Percentiles rank a stretch among this genome's conserved stretches.
Conservation (phyloP, 176 grass and related monocot species). For the Hordeum marinum region DNA sequence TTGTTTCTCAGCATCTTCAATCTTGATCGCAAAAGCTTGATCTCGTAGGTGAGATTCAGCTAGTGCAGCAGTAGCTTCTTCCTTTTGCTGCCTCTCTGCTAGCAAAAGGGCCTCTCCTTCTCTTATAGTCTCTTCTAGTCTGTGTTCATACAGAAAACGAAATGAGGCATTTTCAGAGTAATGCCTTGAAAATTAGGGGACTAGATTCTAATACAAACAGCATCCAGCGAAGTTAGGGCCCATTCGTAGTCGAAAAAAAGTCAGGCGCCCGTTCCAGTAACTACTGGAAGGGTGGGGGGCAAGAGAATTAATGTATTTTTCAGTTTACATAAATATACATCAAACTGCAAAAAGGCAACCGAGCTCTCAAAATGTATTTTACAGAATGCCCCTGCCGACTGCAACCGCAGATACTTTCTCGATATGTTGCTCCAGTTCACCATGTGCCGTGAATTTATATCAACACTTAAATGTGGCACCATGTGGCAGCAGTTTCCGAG, state of each 20-base stretch:
- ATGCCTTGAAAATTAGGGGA: not conserved
- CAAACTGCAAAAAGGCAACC: not conserved
- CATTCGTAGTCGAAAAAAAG: not conserved
- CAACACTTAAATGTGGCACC: not conserved
- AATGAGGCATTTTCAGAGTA: conserved; percentile 11
- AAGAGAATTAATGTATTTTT: not conserved
- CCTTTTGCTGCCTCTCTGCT: conserved; percentile 49
- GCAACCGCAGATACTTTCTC: not conserved
- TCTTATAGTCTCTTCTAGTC: conserved; percentile 47
- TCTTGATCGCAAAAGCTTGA: conserved; percentile 40
- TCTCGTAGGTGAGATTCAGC: conserved; percentile 54
- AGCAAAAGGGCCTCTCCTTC: conserved; percentile 62
- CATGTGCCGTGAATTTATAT: not conserved
- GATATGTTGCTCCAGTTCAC: not conserved
- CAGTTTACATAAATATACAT: not conserved
- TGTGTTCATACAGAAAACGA: conserved; percentile 20
- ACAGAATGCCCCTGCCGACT: not conserved
- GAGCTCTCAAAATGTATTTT: not conserved
- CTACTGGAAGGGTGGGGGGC: not conserved
- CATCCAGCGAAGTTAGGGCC: not conserved
- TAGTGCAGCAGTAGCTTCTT: conserved; percentile 33
- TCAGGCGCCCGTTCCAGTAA: not conserved
- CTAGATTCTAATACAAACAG: not conserved
- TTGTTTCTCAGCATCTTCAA: conserved; percentile 70
- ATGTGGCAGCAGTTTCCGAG: not conserved